phyloP scores from a whole-genome alignment of 306 rosid species.

The Rosa chinensis region DNA sequence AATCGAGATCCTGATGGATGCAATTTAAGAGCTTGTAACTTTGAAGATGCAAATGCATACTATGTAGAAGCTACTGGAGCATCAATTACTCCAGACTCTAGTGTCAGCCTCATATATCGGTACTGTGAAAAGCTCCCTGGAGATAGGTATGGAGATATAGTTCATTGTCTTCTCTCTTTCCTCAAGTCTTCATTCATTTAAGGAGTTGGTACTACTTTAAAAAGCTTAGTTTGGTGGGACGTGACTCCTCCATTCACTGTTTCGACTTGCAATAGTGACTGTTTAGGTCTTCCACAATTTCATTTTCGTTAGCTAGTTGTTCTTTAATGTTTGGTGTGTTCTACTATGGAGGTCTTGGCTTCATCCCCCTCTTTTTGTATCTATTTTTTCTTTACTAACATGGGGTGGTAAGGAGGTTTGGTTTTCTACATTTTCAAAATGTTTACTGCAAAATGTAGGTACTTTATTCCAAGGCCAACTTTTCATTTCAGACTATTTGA shows the following conservation, averaged over 20 bases:
- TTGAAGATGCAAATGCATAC: conserved; percentile 43
- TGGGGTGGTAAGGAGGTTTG: no score
- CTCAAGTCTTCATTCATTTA: background rate
- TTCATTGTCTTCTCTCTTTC: background rate
- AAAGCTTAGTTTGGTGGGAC: no score
- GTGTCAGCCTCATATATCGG: conserved; percentile 51
- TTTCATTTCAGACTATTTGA: conserved; percentile 40
- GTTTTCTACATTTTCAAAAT: conserved; percentile 1
- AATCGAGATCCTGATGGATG: conserved; percentile 45
- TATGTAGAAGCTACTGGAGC: conserved; percentile 74
- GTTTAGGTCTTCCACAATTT: no score
- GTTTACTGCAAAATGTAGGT: conserved; percentile 44
- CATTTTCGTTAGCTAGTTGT: no score
- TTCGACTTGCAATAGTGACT: no score
- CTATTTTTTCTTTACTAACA: no score
- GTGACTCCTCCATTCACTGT: no score
- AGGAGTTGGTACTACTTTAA: background rate
- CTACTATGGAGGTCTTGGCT: no score
- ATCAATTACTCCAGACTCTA: conserved; percentile 66
- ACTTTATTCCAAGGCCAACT: conserved; percentile 54
- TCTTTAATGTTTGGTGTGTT: no score
- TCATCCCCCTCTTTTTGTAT: no score
- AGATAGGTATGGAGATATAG: conserved; percentile 53
- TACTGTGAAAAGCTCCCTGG: conserved; percentile 74
- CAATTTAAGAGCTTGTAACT: conserved; percentile 31